These are phyloP conservation scores for Pseudoperonospora humuli DNA, from an alignment of 352 stramenopile genomes.

Conservation along the genomic window DNA sequence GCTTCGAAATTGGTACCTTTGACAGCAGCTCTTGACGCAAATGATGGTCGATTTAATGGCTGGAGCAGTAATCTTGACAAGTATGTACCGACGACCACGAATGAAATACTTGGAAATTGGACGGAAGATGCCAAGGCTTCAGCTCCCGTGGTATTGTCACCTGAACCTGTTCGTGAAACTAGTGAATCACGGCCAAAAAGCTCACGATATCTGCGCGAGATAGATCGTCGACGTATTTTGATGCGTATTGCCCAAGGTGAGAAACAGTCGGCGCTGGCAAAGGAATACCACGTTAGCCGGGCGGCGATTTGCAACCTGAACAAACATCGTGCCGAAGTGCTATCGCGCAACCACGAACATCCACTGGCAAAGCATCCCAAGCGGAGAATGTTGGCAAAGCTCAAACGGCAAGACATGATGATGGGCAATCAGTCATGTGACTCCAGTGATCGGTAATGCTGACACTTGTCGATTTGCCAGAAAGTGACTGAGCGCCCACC, in stretches of 20 bases:
- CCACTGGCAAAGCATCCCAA: conserved; percentile 61
- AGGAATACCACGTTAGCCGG: conserved; percentile 63
- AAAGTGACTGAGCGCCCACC: too few species aligned
- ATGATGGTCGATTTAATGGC: background rate
- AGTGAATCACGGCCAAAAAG: conserved; percentile 22
- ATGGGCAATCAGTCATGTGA: conserved; percentile 3
- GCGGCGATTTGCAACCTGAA: conserved; percentile 64
- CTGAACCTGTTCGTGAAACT: conserved; percentile 8
- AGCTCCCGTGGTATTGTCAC: background rate
- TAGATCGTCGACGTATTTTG: conserved; percentile 54
- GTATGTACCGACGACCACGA: background rate
- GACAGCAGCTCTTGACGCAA: conserved; percentile 1
- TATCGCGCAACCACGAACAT: conserved; percentile 40
- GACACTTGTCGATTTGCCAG: too few species aligned
- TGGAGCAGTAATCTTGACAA: conserved; percentile 4
- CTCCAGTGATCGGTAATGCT: too few species aligned
- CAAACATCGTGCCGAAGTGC: conserved; percentile 48
- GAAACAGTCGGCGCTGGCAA: conserved; percentile 52
- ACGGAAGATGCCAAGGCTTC: conserved; percentile 1
- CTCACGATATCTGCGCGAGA: conserved; percentile 59
- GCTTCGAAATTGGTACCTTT: conserved; percentile 7
- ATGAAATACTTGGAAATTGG: background rate
- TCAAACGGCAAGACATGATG: background rate
- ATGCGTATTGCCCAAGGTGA: conserved; percentile 49
- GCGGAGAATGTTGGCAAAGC: conserved; percentile 14